Evolutionary conservation across 768 basidiomycete genomes (phyloP), one percentile per base, ranked within the genome.

Genomic region (Termitomyces titanicus): DNA sequence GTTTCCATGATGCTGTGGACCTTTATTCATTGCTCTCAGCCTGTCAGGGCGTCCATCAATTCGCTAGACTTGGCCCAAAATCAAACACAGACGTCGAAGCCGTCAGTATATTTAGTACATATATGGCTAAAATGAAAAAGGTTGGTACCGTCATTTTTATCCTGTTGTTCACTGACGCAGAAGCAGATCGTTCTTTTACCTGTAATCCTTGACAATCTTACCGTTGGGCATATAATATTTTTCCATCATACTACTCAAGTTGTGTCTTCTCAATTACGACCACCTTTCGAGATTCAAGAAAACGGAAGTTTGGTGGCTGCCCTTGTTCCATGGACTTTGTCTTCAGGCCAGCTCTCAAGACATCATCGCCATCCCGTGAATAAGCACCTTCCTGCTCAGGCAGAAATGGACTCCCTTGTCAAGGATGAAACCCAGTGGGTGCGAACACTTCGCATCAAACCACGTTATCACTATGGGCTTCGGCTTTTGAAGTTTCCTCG

Each of bases 141-240:
- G 87, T 85, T 42, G 74, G 57, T 8, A 8, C 13, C 27, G 20
- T 33, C 7, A 31, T 20, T 40, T 31, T 22, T 31, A 15, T 17
- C 27, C 18, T 20, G 13, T 9, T n/a, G 29, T 42, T 17, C 13
- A 33, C 25, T 38, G 35, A 49, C n/a, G 24, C 47, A 37, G 35
- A 38, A 12, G n/a, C 39, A 88, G 86, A 72, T 79, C 54, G 74
- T 80, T 43, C 69, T 79, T 48, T 66, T 81, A 11, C 77, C 82
- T 24, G 61, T 83, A 0, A 65, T 63, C 40, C 65, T 84, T 44
- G 81, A 85, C 57, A 69, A 69, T 24, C 66, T 70, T 34, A 67
- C 79, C 46, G 74, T 77, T 13, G 88, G 80, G 8, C 64, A 81
- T 34, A 72, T 87, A 31, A 38, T 89, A n/a, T 61, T 89, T n/a